Evolutionary conservation across 139 green algal genomes (phyloP).

Genomic region (Klebsormidium nitens): DNA sequence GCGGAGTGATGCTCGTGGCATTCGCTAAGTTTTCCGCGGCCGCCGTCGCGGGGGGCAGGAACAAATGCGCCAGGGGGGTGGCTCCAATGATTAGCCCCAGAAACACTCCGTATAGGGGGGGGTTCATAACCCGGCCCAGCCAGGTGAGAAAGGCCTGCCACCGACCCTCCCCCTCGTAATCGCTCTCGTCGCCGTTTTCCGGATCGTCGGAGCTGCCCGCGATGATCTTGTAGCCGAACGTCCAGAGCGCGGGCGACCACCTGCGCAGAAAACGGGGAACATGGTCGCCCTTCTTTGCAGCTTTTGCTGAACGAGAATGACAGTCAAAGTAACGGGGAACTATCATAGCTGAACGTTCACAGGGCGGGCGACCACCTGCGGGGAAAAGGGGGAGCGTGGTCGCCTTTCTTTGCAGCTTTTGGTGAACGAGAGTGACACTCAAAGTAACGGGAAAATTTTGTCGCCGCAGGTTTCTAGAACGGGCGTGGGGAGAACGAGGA

Average conservation of each 20-base stretch:
- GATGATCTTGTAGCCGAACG: slow-evolving; percentile 44
- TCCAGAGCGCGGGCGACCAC: slow-evolving; percentile 59
- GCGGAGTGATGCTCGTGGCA: too few species aligned
- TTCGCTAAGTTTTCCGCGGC: too few species aligned
- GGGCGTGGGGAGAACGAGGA: too few species aligned
- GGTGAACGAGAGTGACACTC: too few species aligned
- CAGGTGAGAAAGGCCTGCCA: slow-evolving; percentile 12
- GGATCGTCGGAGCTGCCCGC: not conserved
- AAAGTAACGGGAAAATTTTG: too few species aligned
- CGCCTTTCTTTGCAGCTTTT: too few species aligned
- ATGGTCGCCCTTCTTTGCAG: slow-evolving; percentile 38
- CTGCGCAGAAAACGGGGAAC: slow-evolving; percentile 49
- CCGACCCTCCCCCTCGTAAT: not conserved
- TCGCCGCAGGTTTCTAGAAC: too few species aligned
- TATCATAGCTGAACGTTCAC: too few species aligned
- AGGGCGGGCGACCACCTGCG: too few species aligned
- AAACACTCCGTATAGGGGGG: slow-evolving; percentile 50
- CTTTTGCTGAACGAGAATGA: too few species aligned
- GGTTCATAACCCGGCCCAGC: slow-evolving; percentile 48
- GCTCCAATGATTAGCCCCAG: slow-evolving; percentile 50
- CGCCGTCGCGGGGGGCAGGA: slow-evolving; percentile 1
- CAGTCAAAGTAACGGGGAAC: too few species aligned
- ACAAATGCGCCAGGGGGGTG: slow-evolving; percentile 31
- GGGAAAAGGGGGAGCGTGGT: too few species aligned
- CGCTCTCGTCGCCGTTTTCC: not conserved